Percentiles rank a stretch among this genome's conserved stretches.
Evolutionary conservation across 2,329 filamentous ascomycete genomes (phyloP).

Genomic region (Penicillium hesseltinei): DNA sequence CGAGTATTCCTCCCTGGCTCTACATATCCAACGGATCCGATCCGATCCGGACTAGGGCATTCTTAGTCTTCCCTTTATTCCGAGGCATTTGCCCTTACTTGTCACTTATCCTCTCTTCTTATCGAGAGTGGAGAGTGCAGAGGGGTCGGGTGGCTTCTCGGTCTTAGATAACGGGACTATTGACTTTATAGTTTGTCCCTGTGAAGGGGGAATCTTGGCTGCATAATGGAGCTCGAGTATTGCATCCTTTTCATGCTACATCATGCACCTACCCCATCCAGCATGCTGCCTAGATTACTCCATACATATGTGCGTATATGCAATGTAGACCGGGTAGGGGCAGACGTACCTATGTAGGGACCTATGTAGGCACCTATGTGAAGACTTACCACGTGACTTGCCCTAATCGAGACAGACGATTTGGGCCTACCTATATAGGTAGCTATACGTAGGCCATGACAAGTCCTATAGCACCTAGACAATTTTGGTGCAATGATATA

Average conservation of each 20-base stretch:
- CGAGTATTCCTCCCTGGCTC: not conserved
- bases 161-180: not conserved
- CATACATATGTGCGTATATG: not conserved
- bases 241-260: slow-evolving; percentile 2
- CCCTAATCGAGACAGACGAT: not conserved
- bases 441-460: no score
- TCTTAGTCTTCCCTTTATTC: not conserved
- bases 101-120: not conserved
- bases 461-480: no score
- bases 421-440: not conserved
- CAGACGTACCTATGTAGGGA: not conserved
- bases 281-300: not conserved
- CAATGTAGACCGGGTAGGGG: not conserved
- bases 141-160: not conserved
- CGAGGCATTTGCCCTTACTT: not conserved
- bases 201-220: slow-evolving; percentile 7
- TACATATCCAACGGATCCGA: not conserved
- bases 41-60: not conserved
- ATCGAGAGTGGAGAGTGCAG: not conserved
- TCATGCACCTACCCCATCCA: not conserved
- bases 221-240: slow-evolving; percentile 1
- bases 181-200: not conserved
- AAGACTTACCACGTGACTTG: not conserved
- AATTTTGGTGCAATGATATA: no score
- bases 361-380: not conserved